Evolutionary conservation across 345 rosid species (phyloP).

Genomic region (Eucalyptus polyanthemos): DNA sequence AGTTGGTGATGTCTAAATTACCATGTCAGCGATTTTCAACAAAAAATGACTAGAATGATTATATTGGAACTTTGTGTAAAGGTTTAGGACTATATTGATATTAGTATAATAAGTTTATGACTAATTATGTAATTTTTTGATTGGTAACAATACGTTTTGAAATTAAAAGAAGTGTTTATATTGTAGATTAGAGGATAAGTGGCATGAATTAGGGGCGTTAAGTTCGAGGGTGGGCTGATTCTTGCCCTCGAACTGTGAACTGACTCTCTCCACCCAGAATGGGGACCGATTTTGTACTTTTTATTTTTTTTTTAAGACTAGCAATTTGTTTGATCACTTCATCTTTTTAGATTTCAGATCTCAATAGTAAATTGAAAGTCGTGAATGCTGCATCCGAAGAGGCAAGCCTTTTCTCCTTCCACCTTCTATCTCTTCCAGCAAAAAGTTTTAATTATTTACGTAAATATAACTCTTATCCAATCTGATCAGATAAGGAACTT

Average conservation of each 20-base stretch:
- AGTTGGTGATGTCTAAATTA: accelerated
- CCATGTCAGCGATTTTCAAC: accelerated
- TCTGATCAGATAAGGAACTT: conserved; percentile 40
- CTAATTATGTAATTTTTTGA: background rate
- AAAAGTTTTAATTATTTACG: background rate
- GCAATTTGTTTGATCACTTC: background rate
- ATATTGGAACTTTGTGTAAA: accelerated
- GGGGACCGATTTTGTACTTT: background rate
- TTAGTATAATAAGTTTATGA: too few relatives aligned
- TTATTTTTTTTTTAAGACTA: background rate
- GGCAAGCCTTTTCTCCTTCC: conserved; percentile 18
- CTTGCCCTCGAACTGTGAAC: background rate
- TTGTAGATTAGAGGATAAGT: background rate
- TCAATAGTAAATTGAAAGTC: conserved; percentile 45
- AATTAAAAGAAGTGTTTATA: background rate
- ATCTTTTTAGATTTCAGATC: conserved; percentile 52
- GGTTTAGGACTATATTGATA: background rate
- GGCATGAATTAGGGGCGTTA: background rate
- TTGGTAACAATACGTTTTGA: background rate
- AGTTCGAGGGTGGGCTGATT: background rate
- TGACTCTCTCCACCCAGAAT: background rate
- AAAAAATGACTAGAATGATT: accelerated
- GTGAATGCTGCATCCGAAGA: conserved; percentile 78
- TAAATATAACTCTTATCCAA: background rate
- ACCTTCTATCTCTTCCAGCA: background rate